These are phyloP conservation scores for Kuraishia borneana DNA, from an alignment of 805 yeast species.

Conservation along the genomic window DNA sequence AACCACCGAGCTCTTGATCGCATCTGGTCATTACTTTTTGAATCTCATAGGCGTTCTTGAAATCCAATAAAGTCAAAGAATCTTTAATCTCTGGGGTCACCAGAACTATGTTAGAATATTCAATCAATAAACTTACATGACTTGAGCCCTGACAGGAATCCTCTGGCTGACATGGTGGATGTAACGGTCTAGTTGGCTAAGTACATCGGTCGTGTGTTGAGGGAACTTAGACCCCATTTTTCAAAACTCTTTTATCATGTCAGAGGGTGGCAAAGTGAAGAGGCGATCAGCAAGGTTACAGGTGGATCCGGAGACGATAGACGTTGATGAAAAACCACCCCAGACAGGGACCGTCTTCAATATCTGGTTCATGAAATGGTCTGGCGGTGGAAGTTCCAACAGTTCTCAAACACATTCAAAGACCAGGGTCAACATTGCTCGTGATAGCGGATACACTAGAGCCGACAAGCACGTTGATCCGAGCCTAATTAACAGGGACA, in stretches of 20 bases:
- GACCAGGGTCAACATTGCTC: conserved; percentile 48
- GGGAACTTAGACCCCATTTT: too few relatives aligned
- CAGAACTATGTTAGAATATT: not conserved
- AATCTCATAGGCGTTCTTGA: conserved; percentile 38
- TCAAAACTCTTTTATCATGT: too few relatives aligned
- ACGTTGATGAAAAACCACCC: conserved; percentile 53
- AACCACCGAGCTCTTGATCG: conserved; percentile 74
- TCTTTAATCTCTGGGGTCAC: not conserved
- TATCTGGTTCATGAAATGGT: conserved; percentile 85
- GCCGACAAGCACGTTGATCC: conserved; percentile 36
- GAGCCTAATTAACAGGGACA: conserved; percentile 15
- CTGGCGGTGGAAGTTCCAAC: conserved; percentile 47
- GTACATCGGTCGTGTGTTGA: too few relatives aligned
- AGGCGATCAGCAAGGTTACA: conserved; percentile 60
- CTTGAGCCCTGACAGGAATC: not conserved
- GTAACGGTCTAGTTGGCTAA: not conserved
- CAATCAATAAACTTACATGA: not conserved
- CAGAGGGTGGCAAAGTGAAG: conserved; percentile 5
- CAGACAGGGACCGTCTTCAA: conserved; percentile 77
- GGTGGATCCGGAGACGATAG: conserved; percentile 48
- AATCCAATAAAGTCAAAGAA: conserved; percentile 39
- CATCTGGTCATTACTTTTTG: conserved; percentile 46
- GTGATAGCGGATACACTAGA: conserved; percentile 67
- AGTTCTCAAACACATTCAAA: conserved; percentile 26
- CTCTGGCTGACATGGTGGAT: not conserved